A percentile compares a stretch with the other conserved stretches of the same genome.
Evolutionary conservation across 2,329 filamentous ascomycete species (phyloP).

Genomic region (Pochonia chlamydosporia): DNA sequence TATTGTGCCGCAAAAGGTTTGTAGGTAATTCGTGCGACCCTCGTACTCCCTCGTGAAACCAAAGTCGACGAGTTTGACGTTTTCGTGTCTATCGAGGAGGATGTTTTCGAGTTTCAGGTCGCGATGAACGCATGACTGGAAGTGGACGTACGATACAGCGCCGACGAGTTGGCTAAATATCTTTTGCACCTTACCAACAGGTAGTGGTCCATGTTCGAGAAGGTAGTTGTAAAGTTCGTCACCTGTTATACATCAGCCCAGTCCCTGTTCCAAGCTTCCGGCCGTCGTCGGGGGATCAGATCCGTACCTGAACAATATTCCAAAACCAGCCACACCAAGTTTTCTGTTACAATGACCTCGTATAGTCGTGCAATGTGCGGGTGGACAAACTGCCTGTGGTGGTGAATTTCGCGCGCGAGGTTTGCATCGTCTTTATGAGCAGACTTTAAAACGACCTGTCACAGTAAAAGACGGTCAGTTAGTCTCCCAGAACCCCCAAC

Average conservation of each 20-base stretch:
- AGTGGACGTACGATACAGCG: slow-evolving; percentile 91
- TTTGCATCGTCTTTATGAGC: slow-evolving; percentile 95
- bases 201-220: slow-evolving; percentile 76
- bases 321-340: slow-evolving; percentile 88
- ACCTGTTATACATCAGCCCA: slow-evolving; percentile 42
- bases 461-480: not conserved
- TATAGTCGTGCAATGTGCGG: slow-evolving; percentile 95
- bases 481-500: not conserved
- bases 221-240: slow-evolving; percentile 98
- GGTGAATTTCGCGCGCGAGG: slow-evolving; percentile 93
- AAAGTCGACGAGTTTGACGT: slow-evolving; percentile 97
- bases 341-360: slow-evolving; percentile 96
- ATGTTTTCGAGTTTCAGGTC: slow-evolving; percentile 92
- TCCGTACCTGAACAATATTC: slow-evolving; percentile 85
- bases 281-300: not conserved
- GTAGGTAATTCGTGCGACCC: slow-evolving; percentile 86
- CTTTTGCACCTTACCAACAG: slow-evolving; percentile 82
- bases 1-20: slow-evolving; percentile 96
- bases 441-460: slow-evolving; percentile 92
- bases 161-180: slow-evolving; percentile 95
- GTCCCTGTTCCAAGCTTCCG: not conserved
- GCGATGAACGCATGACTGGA: slow-evolving; percentile 90
- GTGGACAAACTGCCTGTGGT: slow-evolving; percentile 95
- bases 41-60: slow-evolving; percentile 98
- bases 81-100: slow-evolving; percentile 89